Base-by-base conservation (phyloP, 1,284 basidiomycete genomes). In the Polyporus tsugae region DNA sequence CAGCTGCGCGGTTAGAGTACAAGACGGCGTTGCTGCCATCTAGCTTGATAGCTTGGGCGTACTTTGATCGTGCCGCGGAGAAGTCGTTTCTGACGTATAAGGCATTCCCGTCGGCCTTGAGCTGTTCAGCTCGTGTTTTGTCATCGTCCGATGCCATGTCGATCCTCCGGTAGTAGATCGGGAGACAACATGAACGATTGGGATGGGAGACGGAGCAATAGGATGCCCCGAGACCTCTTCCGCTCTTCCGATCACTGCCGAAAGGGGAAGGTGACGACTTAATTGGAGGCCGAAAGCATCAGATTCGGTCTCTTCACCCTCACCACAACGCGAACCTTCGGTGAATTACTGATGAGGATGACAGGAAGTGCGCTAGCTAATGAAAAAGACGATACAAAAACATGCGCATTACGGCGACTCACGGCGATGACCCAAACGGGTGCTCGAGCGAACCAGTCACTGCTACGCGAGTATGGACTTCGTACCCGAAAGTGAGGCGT, bases 41-140 rank as follows among this genome's bases (percentile, higher is more conserved):
- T 6, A 76, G 46, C 36, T 70, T 69, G 62, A 82, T 77, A 15
- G 80, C 81, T 25, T 75, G 74, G 5, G 78, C 75, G 67, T 80
- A 82, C 70, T 81, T 80, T 22, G 67, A 69, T 61, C 70, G 71
- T 5, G 81, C 81, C 2, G 65, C 74, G 13, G 67, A 65, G 66
- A 78, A 79, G 49, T 81, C 60, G 64, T 76, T 75, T 53, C 76
- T 65, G 17, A 49, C 61, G 66, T 81, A 81, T 9, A 80, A 70
- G 35, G 70, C 65, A 68, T 81, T 82, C 2, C 80, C 81, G 52
- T 80, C 77, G 9, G 74, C 77, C 66, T 82, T 81, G 25, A 82
- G 73, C 63, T 67, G 62, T 55, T 72, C 72, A 29, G 70, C 75
- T 44, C 53, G 53, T 60, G 65, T 60, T 44, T 72, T 66, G 17